Percentiles rank a stretch among this genome's conserved stretches.
phyloP scores from a whole-genome alignment of 352 stramenopile species.

The Pythium angustatum region DNA sequence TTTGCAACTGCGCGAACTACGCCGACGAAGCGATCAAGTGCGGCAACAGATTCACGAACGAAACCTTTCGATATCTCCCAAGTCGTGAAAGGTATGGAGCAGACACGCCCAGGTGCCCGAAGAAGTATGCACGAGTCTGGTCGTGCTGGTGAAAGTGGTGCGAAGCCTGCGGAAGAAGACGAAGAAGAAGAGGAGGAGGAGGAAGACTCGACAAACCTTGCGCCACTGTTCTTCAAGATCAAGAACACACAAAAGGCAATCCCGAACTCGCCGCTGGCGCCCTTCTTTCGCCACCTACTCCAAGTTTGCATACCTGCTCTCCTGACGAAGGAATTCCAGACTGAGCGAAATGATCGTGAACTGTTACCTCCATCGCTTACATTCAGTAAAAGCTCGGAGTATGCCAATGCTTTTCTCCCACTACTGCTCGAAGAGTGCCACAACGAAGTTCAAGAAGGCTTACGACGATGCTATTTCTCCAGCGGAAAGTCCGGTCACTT shows the following conservation, averaged over 20 bases:
- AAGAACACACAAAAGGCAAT: slow-evolving; percentile 80
- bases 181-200: slow-evolving; percentile 50
- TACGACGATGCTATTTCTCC: slow-evolving; percentile 46
- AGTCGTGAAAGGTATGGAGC: slow-evolving; percentile 57
- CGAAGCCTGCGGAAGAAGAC: slow-evolving; percentile 9
- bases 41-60: slow-evolving; percentile 13
- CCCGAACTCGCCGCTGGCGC: slow-evolving; percentile 63
- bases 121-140: slow-evolving; percentile 1
- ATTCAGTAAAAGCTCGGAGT: slow-evolving; percentile 72
- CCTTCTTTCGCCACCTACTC: slow-evolving; percentile 83
- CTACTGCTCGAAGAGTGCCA: slow-evolving; percentile 82
- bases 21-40: slow-evolving; percentile 11
- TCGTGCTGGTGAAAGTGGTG: neutral
- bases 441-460: slow-evolving; percentile 75
- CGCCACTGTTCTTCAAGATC: slow-evolving; percentile 78
- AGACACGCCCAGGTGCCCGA: slow-evolving; percentile 18
- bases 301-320: slow-evolving; percentile 78
- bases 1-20: slow-evolving; percentile 34
- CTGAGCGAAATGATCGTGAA: slow-evolving; percentile 52
- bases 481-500: slow-evolving; percentile 47
- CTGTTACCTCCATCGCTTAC: slow-evolving; percentile 51
- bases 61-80: slow-evolving; percentile 64
- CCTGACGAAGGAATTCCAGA: slow-evolving; percentile 64
- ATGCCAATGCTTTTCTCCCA: slow-evolving; percentile 76
- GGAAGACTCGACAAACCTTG: slow-evolving; percentile 50